phyloP scores from a whole-genome alignment of 2,329 filamentous ascomycete genomes.

The Fusarium pseudoanthophilum region DNA sequence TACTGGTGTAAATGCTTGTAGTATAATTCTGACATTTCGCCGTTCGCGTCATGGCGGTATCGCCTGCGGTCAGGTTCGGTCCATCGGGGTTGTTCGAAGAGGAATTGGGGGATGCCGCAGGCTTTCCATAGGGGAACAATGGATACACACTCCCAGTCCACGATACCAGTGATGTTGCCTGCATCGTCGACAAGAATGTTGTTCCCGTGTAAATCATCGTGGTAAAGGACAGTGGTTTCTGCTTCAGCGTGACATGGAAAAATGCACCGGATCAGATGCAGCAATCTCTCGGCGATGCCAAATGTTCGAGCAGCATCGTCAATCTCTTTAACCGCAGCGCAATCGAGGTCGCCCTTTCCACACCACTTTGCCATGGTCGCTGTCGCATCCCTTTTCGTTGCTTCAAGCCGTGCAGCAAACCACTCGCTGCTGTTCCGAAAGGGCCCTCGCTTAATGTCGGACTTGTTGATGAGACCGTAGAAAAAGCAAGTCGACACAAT shows the following conservation, averaged over 20 bases:
- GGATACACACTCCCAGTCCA: conserved; percentile 58
- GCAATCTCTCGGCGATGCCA: conserved; percentile 43
- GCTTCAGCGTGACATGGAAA: conserved; percentile 40
- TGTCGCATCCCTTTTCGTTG: conserved; percentile 6
- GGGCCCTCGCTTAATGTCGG: conserved; percentile 50
- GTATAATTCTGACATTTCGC: conserved; percentile 42
- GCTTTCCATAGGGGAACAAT: conserved; percentile 54
- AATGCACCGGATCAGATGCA: conserved; percentile 44
- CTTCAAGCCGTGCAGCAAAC: conserved; percentile 45
- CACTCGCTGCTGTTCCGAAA: conserved; percentile 51
- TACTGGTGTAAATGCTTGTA: conserved; percentile 53
- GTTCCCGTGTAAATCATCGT: conserved; percentile 48
- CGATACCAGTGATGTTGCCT: conserved; percentile 50
- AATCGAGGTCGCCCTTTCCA: not conserved
- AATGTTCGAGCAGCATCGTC: conserved; percentile 47
- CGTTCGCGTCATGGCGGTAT: conserved; percentile 24
- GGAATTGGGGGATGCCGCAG: conserved; percentile 49
- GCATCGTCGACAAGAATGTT: conserved; percentile 55
- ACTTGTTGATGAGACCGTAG: conserved; percentile 44
- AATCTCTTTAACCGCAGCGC: conserved; percentile 42
- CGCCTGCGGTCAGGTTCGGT: conserved; percentile 22
- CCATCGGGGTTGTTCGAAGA: conserved; percentile 39
- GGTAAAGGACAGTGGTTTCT: conserved; percentile 50
- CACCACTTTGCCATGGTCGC: not conserved
- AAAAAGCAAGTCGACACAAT: conserved; percentile 52